phyloP scores from a whole-genome alignment of 768 basidiomycete species.

The Porpolomopsis calyptriformis region DNA sequence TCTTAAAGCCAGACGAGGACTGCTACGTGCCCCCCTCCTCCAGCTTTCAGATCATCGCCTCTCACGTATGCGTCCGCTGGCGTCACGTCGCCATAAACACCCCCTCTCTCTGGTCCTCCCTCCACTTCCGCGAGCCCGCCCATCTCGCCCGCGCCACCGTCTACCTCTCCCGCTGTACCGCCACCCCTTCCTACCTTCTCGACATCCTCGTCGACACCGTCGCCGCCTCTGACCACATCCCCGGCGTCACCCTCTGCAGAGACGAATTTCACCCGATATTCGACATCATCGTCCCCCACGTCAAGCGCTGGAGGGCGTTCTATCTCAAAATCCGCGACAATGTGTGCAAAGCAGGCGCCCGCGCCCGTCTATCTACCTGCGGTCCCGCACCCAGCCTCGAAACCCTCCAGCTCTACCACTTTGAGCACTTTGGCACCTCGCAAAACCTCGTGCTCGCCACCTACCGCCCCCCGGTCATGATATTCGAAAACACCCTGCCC shows the following conservation, averaged over 20 bases:
- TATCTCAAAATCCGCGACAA: conserved; percentile 50
- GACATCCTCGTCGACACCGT: conserved; percentile 53
- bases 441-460: conserved; percentile 46
- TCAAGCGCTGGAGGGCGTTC: conserved; percentile 47
- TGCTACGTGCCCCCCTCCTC: conserved; percentile 30
- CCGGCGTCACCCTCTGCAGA: conserved; percentile 41
- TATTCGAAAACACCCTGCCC: conserved; percentile 45
- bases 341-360: conserved; percentile 45
- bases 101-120: conserved; percentile 42
- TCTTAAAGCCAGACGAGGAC: conserved; percentile 35
- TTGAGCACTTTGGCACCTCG: conserved; percentile 42
- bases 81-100: conserved; percentile 42
- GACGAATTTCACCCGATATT: conserved; percentile 40
- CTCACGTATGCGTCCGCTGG: conserved; percentile 51
- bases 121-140: conserved; percentile 41
- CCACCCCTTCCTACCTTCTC: conserved; percentile 23
- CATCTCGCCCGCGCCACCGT: conserved; percentile 39
- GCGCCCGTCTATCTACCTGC: conserved; percentile 38
- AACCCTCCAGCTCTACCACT: conserved; percentile 46
- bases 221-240: conserved; percentile 35
- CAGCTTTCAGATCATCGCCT: conserved; percentile 44
- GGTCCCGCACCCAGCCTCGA: conserved; percentile 45
- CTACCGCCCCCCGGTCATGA: conserved; percentile 45
- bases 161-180: conserved; percentile 31
- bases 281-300: conserved; percentile 33